These are phyloP conservation scores for Neurospora crassa DNA, from an alignment of 2,329 filamentous ascomycete species.

Conservation along the genomic window DNA sequence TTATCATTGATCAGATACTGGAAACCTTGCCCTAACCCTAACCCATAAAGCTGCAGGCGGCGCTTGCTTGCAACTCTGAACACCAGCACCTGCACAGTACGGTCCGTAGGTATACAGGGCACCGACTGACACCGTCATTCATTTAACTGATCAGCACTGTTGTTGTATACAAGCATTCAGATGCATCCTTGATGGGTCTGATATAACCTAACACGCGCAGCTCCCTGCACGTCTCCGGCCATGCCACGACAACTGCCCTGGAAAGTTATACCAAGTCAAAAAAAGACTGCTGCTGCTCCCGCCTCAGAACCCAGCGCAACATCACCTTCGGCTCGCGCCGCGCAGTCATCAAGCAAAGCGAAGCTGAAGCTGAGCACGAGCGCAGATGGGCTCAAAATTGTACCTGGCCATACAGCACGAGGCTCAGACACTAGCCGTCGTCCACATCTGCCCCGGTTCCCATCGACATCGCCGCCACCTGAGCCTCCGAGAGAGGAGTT, in stretches of 20 bases:
- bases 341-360: slow-evolving; percentile 1
- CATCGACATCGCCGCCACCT: slow-evolving; percentile 24
- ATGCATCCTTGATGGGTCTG: neutral
- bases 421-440: neutral
- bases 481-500: slow-evolving; percentile 25
- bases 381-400: slow-evolving; percentile 2
- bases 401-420: neutral
- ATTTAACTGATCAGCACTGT: neutral
- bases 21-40: neutral
- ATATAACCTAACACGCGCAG: neutral
- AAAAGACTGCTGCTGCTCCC: neutral
- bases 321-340: slow-evolving; percentile 3
- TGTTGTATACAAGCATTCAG: neutral
- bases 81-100: neutral
- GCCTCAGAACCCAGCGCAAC: slow-evolving; percentile 7
- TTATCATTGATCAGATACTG: neutral
- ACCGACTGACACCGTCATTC: neutral
- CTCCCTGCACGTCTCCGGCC: neutral
- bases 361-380: neutral
- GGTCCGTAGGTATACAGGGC: neutral
- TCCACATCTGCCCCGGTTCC: slow-evolving; percentile 12
- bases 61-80: neutral
- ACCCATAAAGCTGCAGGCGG: neutral
- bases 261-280: slow-evolving; percentile 10
- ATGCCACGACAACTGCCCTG: slow-evolving; percentile 19